A percentile compares a stretch with the other conserved stretches of the same genome.
Evolutionary conservation across 768 basidiomycete species (phyloP).

Genomic region (Mrakia gelida): DNA sequence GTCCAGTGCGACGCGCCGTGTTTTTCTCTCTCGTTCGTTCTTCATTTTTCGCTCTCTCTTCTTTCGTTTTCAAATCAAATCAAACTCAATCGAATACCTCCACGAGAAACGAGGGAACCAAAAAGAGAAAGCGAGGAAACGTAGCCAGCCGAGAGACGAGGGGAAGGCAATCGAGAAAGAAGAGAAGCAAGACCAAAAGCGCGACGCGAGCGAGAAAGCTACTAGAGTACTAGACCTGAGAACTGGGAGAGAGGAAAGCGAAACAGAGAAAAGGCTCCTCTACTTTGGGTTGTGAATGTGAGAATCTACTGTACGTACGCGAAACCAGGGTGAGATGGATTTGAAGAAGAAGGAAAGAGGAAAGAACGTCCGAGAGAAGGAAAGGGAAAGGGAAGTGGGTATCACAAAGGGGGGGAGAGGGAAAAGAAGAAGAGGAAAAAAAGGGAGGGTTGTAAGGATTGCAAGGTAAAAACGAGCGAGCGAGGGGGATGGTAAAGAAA

Average conservation of each 20-base stretch:
- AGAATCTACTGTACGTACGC: neutral
- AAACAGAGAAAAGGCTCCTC: neutral
- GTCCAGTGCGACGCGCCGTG: too few relatives aligned
- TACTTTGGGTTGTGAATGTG: neutral
- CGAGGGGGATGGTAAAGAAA: neutral
- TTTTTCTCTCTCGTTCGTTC: too few relatives aligned
- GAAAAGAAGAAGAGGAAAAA: neutral
- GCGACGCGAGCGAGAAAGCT: too few relatives aligned
- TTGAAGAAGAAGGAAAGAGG: neutral
- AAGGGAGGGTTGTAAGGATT: neutral
- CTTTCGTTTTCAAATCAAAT: neutral
- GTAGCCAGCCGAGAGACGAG: too few relatives aligned
- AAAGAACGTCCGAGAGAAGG: neutral
- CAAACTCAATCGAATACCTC: too few relatives aligned
- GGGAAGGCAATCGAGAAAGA: neutral
- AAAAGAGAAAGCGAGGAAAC: too few relatives aligned
- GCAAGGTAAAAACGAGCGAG: neutral
- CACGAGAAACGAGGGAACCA: neutral
- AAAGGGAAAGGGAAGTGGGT: too few relatives aligned
- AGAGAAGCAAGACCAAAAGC: too few relatives aligned
- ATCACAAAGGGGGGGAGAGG: neutral
- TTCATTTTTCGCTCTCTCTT: too few relatives aligned
- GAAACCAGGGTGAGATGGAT: neutral
- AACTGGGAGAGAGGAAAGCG: neutral
- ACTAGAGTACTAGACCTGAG: too few relatives aligned